These are phyloP conservation scores for Aspergillus avenaceus DNA, from an alignment of 495 filamentous ascomycete genomes.

Conservation along the genomic window DNA sequence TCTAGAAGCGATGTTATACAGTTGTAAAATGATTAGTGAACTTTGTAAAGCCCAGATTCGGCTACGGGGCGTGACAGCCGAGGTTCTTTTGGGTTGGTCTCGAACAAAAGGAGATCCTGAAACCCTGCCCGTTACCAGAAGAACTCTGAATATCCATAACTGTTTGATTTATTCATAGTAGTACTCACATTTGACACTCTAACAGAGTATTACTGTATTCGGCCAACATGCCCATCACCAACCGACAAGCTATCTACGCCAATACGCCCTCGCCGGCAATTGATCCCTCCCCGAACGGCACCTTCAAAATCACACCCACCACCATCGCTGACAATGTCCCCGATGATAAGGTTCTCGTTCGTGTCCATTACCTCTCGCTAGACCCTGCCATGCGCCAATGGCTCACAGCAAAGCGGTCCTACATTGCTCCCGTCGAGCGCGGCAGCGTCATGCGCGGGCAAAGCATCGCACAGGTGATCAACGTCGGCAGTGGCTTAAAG, in stretches of 20 bases:
- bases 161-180: too few relatives aligned
- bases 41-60: background rate
- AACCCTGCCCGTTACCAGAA: too few relatives aligned
- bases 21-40: background rate
- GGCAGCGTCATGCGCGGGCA: conserved; percentile 65
- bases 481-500: conserved; percentile 32
- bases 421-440: conserved; percentile 61
- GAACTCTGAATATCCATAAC: too few relatives aligned
- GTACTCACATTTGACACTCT: background rate
- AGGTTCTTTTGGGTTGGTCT: background rate
- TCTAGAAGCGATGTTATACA: too few relatives aligned
- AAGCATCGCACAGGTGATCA: conserved; percentile 51
- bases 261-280: conserved; percentile 36
- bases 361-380: conserved; percentile 66
- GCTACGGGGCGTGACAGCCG: background rate
- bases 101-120: too few relatives aligned
- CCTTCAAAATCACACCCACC: conserved; percentile 50
- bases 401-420: conserved; percentile 64
- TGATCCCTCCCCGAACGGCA: conserved; percentile 39
- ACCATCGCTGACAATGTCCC: conserved; percentile 44
- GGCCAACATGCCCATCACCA: conserved; percentile 31
- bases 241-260: conserved; percentile 39
- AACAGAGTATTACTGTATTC: background rate
- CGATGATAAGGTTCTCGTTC: conserved; percentile 61
- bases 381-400: conserved; percentile 81